These are phyloP conservation scores for Backusella macrospora DNA, from an alignment of 192 early-diverging fungal genomes.

Conservation along the genomic window DNA sequence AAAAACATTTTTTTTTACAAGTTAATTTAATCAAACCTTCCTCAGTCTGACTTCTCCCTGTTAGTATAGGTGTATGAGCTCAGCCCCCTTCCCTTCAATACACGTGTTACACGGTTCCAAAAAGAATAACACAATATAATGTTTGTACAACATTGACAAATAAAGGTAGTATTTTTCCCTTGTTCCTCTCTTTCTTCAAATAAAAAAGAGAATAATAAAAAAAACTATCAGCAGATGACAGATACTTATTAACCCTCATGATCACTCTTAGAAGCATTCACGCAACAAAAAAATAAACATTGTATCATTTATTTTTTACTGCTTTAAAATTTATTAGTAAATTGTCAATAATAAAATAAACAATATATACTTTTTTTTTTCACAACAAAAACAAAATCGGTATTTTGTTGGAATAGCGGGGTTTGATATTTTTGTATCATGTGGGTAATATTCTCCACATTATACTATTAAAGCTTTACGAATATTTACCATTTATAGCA, in stretches of 20 bases:
- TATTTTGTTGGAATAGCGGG: not conserved
- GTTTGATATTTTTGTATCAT: slow-evolving; percentile 1
- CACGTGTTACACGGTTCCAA: not conserved
- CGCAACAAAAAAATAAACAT: not conserved
- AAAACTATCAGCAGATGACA: slow-evolving; percentile 12
- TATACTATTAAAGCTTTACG: slow-evolving; percentile 3
- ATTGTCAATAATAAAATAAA: not conserved
- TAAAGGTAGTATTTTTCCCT: not conserved
- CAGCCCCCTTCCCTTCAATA: not conserved
- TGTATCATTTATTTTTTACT: not conserved
- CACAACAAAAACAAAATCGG: slow-evolving; percentile 5
- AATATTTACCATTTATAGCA: not conserved
- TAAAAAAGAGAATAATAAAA: not conserved
- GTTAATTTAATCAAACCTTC: not conserved
- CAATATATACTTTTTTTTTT: not conserved
- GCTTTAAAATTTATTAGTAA: not conserved
- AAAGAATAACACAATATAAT: not conserved
- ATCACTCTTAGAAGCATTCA: not conserved
- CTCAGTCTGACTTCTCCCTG: not conserved
- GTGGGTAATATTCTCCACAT: slow-evolving; percentile 12
- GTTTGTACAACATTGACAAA: not conserved
- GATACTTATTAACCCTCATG: not conserved
- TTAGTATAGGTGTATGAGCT: not conserved
- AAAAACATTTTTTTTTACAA: too few species aligned
- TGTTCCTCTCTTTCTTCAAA: not conserved